Base-by-base conservation (phyloP, 441 rosid genomes). In the Syzygium malaccense region DNA sequence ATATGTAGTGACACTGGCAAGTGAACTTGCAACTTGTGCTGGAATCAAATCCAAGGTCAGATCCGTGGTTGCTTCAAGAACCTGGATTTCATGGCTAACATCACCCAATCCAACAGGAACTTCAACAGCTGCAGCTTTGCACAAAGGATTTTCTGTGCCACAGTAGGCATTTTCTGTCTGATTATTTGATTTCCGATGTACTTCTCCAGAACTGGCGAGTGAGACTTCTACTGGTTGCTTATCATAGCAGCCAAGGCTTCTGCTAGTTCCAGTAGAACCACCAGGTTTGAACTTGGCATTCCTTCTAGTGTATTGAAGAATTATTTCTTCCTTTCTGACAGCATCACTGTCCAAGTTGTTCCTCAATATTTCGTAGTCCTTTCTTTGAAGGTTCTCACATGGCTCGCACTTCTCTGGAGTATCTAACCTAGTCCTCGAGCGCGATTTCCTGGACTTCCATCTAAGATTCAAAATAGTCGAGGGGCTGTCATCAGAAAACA, bases 281-380 rank as follows among this genome's bases (percentile, higher is more conserved):
- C 91, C 92, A 87, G 92, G 90, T 88, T 94, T 96, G 85, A 88
- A 90, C 92, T 93, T 96, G n/a, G 89, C 86, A 91, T 93, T 98
- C 95, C 95, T 94, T 92, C 99, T 96, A 54, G 95, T 90, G 92
- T 98, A 98, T 86, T 94, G 98, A 88, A 98, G 93, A 90, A 98
- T 90, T 90, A 90, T 93, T 89, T 91, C 93, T 88, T 95, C 95
- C 86, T 93, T 94, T 88, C 87, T 92, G 89, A 90, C 88, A 85
- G 41, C 86, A 83, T 55, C 80, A 55, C 85, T 71, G 87, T 91
- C 93, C 48, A 91, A 85, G 86, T 89, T 91, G 87, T 90, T 91
- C 75, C 87, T 86, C 86, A 37, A 53, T 86, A 60, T 85, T 88
- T 89, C 86, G 75, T 86, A 91, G 85, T 86, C 88, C 86, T 93